Evolutionary conservation across 768 basidiomycete species (phyloP).

Genomic region (Amylocystis lapponica): DNA sequence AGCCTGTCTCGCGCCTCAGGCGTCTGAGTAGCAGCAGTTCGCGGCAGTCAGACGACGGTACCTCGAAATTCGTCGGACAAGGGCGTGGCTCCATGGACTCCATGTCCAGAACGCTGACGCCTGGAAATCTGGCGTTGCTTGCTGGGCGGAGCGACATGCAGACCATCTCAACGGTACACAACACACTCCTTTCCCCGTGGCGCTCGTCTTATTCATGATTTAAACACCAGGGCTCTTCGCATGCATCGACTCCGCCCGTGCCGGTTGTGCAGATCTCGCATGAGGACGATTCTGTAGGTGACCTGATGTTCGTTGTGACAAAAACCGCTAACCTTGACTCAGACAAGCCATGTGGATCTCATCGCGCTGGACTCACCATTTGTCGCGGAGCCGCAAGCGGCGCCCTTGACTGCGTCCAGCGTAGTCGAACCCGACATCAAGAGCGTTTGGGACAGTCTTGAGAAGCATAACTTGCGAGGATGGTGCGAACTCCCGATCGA

Average conservation of each 20-base stretch:
- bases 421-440: slow-evolving; percentile 42
- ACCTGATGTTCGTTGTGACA: not conserved
- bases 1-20: slow-evolving; percentile 40
- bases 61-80: slow-evolving; percentile 27
- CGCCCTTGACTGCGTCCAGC: slow-evolving; percentile 4
- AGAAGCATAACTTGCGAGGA: slow-evolving; percentile 42
- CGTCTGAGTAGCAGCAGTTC: slow-evolving; percentile 32
- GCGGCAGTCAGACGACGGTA: slow-evolving; percentile 30
- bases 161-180: slow-evolving; percentile 18
- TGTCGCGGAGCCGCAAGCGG: slow-evolving; percentile 36
- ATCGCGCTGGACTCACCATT: slow-evolving; percentile 75
- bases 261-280: slow-evolving; percentile 12
- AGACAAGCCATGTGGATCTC: slow-evolving; percentile 46
- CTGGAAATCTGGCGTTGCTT: slow-evolving; percentile 43
- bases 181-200: too few relatives aligned
- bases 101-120: slow-evolving; percentile 27
- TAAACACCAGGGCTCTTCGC: slow-evolving; percentile 8
- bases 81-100: slow-evolving; percentile 11
- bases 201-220: slow-evolving; percentile 12
- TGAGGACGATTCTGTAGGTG: slow-evolving; percentile 12
- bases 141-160: slow-evolving; percentile 29
- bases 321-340: not conserved
- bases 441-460: slow-evolving; percentile 48
- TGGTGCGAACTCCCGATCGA: slow-evolving; percentile 63
- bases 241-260: slow-evolving; percentile 3